Evolutionary conservation across 176 grass and related monocot genomes (phyloP), one percentile per base, ranked within the genome.

Genomic region (Neostapfia colusana): DNA sequence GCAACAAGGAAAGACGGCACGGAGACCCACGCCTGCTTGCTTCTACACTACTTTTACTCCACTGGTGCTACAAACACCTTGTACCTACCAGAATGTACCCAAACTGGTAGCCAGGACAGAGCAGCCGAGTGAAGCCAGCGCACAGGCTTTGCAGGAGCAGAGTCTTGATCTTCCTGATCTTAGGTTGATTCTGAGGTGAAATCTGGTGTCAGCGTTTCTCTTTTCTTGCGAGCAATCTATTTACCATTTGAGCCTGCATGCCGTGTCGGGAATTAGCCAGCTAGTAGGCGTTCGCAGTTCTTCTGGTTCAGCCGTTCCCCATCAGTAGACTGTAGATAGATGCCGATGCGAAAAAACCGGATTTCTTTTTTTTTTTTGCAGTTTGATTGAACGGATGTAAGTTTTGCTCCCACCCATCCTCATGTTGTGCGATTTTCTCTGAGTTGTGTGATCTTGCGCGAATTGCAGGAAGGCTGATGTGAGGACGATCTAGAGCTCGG

Each of bases 1-100:
- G 56, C 23, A 12, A 7, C 31, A 31, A 31, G 31, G 2, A 31
- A 72, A 37, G 21, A 25, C 39, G 59, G 42, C 69, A 68, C 69
- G 28, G 7, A 48, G 57, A 51, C 84, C 63, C 77, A 85, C 63
- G 42, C 41, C 77, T 28, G 45, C 13, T 55, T 34, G 7, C 66
- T 42, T 16, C 66, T 44, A 15, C 35, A 10, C 57, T 57, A 38
- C 69, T 72, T 72, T 24, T 55, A 55, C 49, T 38, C 69, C 6
- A 51, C 49, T 55, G 10, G 10, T 54, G 28, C 17, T 53, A 5
- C 28, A 8, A 31, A n/a, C n/a, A 35, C 45, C 45, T 50, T 35
- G 27, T 38, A 54, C 46, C 9, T 20, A 72, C 56, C 31, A 4
- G 78, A 81, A 81, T 85, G 83, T 79, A 46, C 65, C 81, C 83